These are phyloP conservation scores for Stephanodiscus minutulus DNA, from an alignment of 108 stramenopile species.

Conservation along the genomic window DNA sequence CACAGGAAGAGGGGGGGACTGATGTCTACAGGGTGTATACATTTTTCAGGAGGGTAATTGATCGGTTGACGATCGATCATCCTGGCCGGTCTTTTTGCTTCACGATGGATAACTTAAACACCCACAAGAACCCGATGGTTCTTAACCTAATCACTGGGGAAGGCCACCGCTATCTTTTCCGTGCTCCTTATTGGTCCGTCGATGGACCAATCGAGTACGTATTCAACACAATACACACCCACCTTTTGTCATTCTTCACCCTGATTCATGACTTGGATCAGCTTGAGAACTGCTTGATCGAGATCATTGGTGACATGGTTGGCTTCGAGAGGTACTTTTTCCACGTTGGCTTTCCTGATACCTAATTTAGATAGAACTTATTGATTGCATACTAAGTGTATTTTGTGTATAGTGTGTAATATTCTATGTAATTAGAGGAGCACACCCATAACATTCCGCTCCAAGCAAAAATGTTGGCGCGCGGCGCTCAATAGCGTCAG, in stretches of 20 bases:
- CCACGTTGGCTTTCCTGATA: too few species aligned
- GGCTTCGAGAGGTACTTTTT: too few species aligned
- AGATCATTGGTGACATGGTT: too few species aligned
- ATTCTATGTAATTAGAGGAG: too few species aligned
- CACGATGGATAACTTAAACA: conserved; percentile 23
- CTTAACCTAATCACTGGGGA: neutral
- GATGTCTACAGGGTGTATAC: neutral
- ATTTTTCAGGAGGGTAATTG: conserved; percentile 4
- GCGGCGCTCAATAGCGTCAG: too few species aligned
- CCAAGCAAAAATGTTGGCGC: too few species aligned
- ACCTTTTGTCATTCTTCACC: neutral
- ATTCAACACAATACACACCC: conserved; percentile 22
- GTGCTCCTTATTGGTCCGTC: conserved; percentile 19
- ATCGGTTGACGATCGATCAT: neutral
- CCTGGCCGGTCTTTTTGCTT: conserved; percentile 7
- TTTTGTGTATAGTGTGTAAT: too few species aligned
- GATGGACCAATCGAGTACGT: conserved; percentile 27
- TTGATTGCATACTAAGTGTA: too few species aligned
- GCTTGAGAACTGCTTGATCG: too few species aligned
- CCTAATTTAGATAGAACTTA: too few species aligned
- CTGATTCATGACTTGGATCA: conserved; percentile 2
- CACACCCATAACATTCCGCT: too few species aligned
- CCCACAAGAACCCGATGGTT: conserved; percentile 16
- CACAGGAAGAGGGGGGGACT: conserved; percentile 10
- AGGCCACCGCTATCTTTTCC: conserved; percentile 15